Conservation (phyloP, 495 filamentous ascomycete species). For the Penicillium coprophilum region DNA sequence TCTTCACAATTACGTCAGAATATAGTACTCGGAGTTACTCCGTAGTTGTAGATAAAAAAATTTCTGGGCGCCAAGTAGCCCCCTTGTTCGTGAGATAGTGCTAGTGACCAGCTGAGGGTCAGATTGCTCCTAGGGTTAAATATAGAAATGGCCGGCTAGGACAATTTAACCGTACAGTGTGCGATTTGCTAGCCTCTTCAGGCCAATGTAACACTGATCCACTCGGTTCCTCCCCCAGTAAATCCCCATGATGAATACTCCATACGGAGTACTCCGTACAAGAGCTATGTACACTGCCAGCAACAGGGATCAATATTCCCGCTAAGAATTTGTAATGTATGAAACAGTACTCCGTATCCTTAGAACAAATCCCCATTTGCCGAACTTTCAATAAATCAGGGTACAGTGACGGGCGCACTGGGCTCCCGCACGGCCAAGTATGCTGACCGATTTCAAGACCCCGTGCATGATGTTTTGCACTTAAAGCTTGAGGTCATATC, state of each 20-base stretch:
- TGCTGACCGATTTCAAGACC: background rate
- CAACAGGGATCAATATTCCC: background rate
- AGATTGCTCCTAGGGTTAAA: background rate
- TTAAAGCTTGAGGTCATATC: background rate
- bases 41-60: no score
- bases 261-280: no score
- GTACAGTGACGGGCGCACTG: background rate
- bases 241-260: background rate
- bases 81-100: no score
- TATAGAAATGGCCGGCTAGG: background rate
- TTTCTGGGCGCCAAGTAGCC: no score
- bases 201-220: background rate
- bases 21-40: no score
- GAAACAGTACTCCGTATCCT: background rate
- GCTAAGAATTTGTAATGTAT: background rate
- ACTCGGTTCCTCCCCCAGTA: background rate
- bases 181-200: background rate
- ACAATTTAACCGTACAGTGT: background rate
- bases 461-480: background rate
- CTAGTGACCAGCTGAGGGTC: no score
- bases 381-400: background rate
- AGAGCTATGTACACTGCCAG: no score
- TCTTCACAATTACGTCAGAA: no score
- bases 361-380: background rate
- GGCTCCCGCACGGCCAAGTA: background rate